These are phyloP conservation scores for Pisolithus thermaeus DNA, from an alignment of 1,284 basidiomycete genomes.

Conservation along the genomic window DNA sequence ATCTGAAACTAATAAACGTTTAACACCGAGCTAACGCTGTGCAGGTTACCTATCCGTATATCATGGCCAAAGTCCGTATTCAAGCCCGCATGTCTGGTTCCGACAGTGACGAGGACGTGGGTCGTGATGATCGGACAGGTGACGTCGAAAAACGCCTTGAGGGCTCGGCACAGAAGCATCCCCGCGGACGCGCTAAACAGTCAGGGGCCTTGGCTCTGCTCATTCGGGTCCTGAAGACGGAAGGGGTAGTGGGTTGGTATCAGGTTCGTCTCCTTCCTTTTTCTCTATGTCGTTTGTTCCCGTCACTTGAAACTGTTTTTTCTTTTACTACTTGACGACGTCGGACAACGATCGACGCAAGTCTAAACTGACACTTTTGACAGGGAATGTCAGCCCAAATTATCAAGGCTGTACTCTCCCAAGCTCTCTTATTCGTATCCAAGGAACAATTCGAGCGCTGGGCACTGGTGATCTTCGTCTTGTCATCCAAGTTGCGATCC, in stretches of 20 bases:
- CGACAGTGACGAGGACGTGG: constrained; percentile 35
- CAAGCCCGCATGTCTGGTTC: constrained; percentile 70
- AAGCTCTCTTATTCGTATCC: constrained; percentile 75
- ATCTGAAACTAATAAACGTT: neutral
- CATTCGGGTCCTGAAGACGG: constrained; percentile 62
- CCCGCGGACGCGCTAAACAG: constrained; percentile 36
- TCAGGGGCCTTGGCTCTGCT: constrained; percentile 77
- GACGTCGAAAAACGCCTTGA: constrained; percentile 18
- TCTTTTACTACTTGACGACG: neutral
- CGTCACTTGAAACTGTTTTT: neutral
- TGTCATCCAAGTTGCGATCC: constrained; percentile 28
- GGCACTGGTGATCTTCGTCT: constrained; percentile 59
- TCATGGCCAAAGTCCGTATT: constrained; percentile 96
- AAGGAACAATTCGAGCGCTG: constrained; percentile 82
- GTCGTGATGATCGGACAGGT: constrained; percentile 7
- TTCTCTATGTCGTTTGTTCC: neutral
- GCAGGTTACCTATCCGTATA: constrained; percentile 87
- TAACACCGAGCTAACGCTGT: neutral
- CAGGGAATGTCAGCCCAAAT: constrained; percentile 92
- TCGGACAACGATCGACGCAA: neutral
- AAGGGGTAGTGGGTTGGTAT: constrained; percentile 91
- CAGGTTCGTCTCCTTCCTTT: constrained; percentile 53
- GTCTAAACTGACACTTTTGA: neutral
- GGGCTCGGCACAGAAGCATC: constrained; percentile 30
- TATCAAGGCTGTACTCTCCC: constrained; percentile 81